Base-by-base conservation (phyloP, 768 basidiomycete species). In the Tricholoma hemisulphureum region DNA sequence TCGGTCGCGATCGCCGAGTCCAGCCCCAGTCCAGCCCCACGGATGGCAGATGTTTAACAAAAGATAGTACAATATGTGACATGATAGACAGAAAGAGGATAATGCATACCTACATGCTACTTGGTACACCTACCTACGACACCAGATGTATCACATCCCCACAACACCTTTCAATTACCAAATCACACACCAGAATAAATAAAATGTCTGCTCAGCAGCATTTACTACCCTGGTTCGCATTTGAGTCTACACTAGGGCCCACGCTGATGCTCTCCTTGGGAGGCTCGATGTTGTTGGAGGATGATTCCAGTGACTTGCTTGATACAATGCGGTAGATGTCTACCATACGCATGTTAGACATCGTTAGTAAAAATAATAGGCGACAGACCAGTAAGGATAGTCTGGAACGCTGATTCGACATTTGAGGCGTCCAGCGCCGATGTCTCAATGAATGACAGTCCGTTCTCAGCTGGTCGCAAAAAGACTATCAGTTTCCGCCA, bases 341-440 rank as follows among this genome's bases (percentile, higher is more conserved):
- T 97, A 66, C 4, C 55, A 46, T 29, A 35, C 63, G 46, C 49
- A 37, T 24, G 37, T 41, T 8, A 18, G 21, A 26, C 20, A 3
- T 7, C 32, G n/a, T 26, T 2, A 20, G 24, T 23, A 45, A 24
- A 34, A 13, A 29, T 10, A 29, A 31, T 29, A 43, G 13, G 32
- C 34, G 23, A 77, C 85, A 52, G 50, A 93, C 95, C 95, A 45
- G 90, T 87, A 60, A 99, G 82, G 69, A 98, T 98, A 57, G 86
- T 94, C 73, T 98, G 95, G 87, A 99, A 99, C 51, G 96, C 97
- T 57, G 84, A 77, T 77, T 98, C 96, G 75, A 99, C 95, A 77
- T 98, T 97, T 51, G 94, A 95, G 66, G 96, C 93, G 86, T 99
- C 97, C 84, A 98, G 87, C 77, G 96, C 96, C 69, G 96, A 99